phyloP scores from a whole-genome alignment of 805 yeast species.

The Yamadazyma phyllophila region DNA sequence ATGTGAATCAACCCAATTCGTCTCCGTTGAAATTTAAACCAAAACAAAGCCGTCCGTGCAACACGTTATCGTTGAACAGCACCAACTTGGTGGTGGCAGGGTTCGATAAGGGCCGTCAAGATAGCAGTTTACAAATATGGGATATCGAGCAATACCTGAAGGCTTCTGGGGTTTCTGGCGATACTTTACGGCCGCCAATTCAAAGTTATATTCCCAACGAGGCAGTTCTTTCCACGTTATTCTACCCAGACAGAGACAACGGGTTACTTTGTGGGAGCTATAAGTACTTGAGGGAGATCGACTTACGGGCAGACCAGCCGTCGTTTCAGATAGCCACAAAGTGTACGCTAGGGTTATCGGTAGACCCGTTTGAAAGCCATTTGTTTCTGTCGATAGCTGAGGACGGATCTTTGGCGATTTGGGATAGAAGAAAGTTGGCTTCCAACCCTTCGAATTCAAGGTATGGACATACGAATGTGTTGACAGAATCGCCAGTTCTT shows the following conservation, averaged over 20 bases:
- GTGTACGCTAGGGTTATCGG: slow-evolving; percentile 62
- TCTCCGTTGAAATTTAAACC: slow-evolving; percentile 49
- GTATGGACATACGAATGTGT: neutral
- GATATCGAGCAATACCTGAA: slow-evolving; percentile 52
- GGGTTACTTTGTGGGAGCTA: slow-evolving; percentile 71
- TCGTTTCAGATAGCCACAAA: slow-evolving; percentile 73
- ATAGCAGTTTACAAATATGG: slow-evolving; percentile 77
- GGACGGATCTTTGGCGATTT: slow-evolving; percentile 79
- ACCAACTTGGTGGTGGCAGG: slow-evolving; percentile 72
- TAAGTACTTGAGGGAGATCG: slow-evolving; percentile 75
- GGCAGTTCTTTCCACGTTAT: slow-evolving; percentile 64
- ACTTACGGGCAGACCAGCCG: slow-evolving; percentile 63
- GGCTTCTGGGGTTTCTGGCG: neutral
- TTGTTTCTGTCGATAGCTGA: slow-evolving; percentile 76
- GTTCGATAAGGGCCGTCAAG: slow-evolving; percentile 73
- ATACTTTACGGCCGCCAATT: slow-evolving; percentile 43
- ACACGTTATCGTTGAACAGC: slow-evolving; percentile 66
- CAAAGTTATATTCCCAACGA: slow-evolving; percentile 69
- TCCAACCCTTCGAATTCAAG: slow-evolving; percentile 22
- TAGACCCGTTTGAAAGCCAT: slow-evolving; percentile 66
- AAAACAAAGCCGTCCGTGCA: slow-evolving; percentile 71
- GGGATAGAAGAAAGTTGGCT: slow-evolving; percentile 69
- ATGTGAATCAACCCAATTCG: slow-evolving; percentile 44
- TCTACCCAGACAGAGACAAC: slow-evolving; percentile 51
- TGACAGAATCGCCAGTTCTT: slow-evolving; percentile 53